Evolutionary conservation across 768 basidiomycete genomes (phyloP), one percentile per base, ranked within the genome.

Genomic region (Kwoniella europaea): DNA sequence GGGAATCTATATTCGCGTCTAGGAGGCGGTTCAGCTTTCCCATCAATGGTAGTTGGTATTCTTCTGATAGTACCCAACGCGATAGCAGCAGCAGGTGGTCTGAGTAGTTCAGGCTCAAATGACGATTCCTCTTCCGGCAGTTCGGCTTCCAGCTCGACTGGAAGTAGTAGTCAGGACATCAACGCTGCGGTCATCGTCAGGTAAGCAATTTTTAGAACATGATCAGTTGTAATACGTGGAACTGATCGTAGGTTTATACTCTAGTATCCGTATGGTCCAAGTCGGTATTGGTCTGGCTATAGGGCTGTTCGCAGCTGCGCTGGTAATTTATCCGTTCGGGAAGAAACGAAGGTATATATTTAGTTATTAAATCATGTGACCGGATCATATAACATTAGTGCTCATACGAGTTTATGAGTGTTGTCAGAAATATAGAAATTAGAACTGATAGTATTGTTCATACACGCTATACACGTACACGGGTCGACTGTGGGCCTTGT

Each of bases 31-130:
- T 79, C 78, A n/a, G 78, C 76, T 10, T 80, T 77, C 71, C 76
- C 78, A 4, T 76, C 73, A 18, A 77, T 79, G 78, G 78, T 78
- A 2, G 77, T 76, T n/a, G 79, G 79, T 54, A 77, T 80, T 15
- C 66, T 80, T 2, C 63, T 80, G 10, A 57, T 68, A 3, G 79
- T 80, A 6, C 79, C 79, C 15, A 80, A 80, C 54, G 73, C 74
- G 3, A 78, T 80, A 27, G 79, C 79, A 9, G 79, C 79, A 3
- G 79, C 79, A 15, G 79, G 78, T 63, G 69, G 77, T 58, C 53
- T 70, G 41, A 68, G 65, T 22, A 54, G 50, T 35, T 56, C 53
- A 10, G 63, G 46, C 15, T 65, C 71, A n/a, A 65, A 64, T 24
- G 61, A 27, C 15, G 62, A 68, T 54, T 54, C 57, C 20, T 63